Evolutionary conservation across 202 grass and related monocot species (phyloP), one percentile per base, ranked within the genome.

Genomic region (Setaria italica): DNA sequence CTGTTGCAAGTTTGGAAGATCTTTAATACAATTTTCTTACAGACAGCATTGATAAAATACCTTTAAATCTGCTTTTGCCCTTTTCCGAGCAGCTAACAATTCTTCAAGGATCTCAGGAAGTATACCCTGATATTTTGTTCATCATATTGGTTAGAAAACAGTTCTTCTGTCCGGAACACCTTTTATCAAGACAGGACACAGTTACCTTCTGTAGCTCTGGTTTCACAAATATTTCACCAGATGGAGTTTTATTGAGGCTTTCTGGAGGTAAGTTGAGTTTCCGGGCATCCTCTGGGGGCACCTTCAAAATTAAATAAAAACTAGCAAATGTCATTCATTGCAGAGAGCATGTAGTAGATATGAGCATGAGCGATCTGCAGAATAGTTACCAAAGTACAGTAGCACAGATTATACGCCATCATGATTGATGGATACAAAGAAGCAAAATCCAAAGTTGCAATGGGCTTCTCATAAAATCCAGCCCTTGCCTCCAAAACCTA

Each of bases 361-460:
- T 65, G 59, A 87, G 47, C 39, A 79, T 42, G n/a, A 33, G 79
- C 50, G 37, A 68, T 41, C 73, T 16, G 70, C 15, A 67, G 42
- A 34, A 48, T 79, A 71, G 70, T 93, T 99, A 99, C 96, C 92
- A 99, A 92, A 81, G 93, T 99, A 88, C 96, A 99, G 75, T 99
- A 99, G 80, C 96, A 99, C 65, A 99, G 80, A 87, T 99, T 99
- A 88, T 99, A 95, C 69, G 96, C 96, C 96, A 99, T 99, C 96
- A 99, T 99, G 79, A 99, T 95, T 77, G 96, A 99, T 83, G 96
- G 96, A 88, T 99, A 99, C 78, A 99, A 83, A 74, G 96, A 99
- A 94, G 96, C 96, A 87, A 99, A 99, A 85, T 99, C 96, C 88
- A 99, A 92, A 87, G 96, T 99, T 74, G 96, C 93, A 54, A 99